phyloP scores from a whole-genome alignment of 306 rosid genomes.

The Notholithocarpus densiflorus region DNA sequence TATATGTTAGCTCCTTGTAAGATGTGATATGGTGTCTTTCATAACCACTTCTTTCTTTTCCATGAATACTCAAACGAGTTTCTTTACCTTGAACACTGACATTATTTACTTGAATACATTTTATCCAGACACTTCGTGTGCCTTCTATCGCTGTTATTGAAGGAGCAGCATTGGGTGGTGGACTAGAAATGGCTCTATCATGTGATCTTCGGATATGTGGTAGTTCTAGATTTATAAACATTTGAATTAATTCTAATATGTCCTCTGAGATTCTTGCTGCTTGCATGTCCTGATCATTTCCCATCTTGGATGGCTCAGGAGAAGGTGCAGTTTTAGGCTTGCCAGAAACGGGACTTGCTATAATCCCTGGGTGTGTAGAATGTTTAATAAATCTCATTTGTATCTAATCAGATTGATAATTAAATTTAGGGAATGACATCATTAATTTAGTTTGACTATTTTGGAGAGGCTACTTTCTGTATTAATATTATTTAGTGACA shows the following conservation, averaged over 20 bases:
- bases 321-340: slow-evolving; percentile 71
- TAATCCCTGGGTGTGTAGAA: slow-evolving; percentile 83
- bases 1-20: neutral
- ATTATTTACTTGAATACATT: slow-evolving; percentile 12
- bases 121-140: slow-evolving; percentile 53
- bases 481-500: neutral
- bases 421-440: neutral
- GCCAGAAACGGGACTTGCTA: slow-evolving; percentile 98
- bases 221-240: slow-evolving; percentile 24
- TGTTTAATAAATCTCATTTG: slow-evolving; percentile 16
- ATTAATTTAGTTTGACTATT: neutral
- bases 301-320: slow-evolving; percentile 45
- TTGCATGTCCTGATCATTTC: slow-evolving; percentile 18
- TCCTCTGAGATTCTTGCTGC: slow-evolving; percentile 17
- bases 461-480: slow-evolving; percentile 3
- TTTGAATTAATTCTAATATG: slow-evolving; percentile 4
- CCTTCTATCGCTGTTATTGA: slow-evolving; percentile 90
- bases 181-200: slow-evolving; percentile 93
- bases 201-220: slow-evolving; percentile 98
- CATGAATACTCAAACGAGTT: neutral
- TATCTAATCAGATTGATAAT: neutral
- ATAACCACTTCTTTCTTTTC: neutral
- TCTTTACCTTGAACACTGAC: slow-evolving; percentile 16
- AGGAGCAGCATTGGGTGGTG: slow-evolving; percentile 96
- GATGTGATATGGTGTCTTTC: slow-evolving; percentile 5